phyloP scores from a whole-genome alignment of 192 early-diverging fungal species.

The Umbelopsis ramanniana region DNA sequence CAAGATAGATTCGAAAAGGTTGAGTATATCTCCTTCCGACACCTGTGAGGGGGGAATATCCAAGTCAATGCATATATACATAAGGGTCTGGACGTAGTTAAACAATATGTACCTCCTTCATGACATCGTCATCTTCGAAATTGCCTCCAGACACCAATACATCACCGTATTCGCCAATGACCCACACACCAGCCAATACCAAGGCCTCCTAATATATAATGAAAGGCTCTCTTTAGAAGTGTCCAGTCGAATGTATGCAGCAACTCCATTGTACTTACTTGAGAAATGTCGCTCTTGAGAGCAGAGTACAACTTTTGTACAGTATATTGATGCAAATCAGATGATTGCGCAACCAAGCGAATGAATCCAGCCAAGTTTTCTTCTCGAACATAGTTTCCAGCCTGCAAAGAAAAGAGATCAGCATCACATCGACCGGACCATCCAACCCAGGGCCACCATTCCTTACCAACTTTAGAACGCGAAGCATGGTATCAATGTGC shows the following conservation, averaged over 20 bases:
- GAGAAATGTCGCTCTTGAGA: constrained; percentile 76
- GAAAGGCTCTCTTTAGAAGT: no score
- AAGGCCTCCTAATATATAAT: constrained; percentile 75
- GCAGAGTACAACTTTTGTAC: constrained; percentile 88
- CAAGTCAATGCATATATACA: not conserved
- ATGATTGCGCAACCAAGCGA: constrained; percentile 80
- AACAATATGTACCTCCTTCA: constrained; percentile 48
- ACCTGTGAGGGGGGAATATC: constrained; percentile 35
- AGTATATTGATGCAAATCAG: constrained; percentile 86
- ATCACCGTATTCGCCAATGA: constrained; percentile 97
- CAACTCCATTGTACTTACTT: constrained; percentile 33
- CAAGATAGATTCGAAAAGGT: constrained; percentile 75
- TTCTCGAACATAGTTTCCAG: constrained; percentile 71
- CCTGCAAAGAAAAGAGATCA: constrained; percentile 22
- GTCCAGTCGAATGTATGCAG: not conserved
- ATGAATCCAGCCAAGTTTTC: constrained; percentile 88
- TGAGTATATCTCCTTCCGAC: constrained; percentile 75
- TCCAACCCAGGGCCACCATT: not conserved
- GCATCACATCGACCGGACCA: no score
- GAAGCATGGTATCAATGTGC: constrained; percentile 95
- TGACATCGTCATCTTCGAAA: constrained; percentile 71
- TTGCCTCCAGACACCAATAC: constrained; percentile 72
- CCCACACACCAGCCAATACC: constrained; percentile 89
- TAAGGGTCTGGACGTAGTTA: not conserved
- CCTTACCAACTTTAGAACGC: constrained; percentile 72